Evolutionary conservation across 2,329 filamentous ascomycete species (phyloP).

Genomic region (Trichoderma guizhouense): DNA sequence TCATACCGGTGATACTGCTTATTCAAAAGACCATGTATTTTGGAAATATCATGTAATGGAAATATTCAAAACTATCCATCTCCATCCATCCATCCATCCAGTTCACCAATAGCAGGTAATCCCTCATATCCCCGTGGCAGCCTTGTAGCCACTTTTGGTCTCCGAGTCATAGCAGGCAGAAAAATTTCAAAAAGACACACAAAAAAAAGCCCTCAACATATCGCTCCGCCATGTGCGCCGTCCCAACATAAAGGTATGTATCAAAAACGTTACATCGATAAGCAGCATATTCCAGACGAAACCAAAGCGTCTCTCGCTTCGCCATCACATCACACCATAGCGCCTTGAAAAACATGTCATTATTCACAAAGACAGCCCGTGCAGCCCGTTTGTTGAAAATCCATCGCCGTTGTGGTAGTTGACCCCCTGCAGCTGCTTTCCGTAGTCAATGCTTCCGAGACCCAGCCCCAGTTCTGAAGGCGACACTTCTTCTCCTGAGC

Average conservation of each 20-base stretch:
- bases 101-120: constrained; percentile 1
- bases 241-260: background rate
- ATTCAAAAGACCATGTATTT: background rate
- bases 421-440: constrained; percentile 26
- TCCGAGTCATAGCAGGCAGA: background rate
- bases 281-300: background rate
- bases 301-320: background rate
- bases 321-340: constrained; percentile 12
- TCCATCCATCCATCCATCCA: constrained; percentile 6
- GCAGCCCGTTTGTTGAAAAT: constrained; percentile 7
- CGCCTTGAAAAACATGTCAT: constrained; percentile 6
- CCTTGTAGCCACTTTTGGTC: constrained; percentile 5
- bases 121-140: constrained; percentile 16
- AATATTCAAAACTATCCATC: background rate
- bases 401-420: constrained; percentile 12
- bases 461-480: constrained; percentile 45
- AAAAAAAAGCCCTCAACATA: background rate
- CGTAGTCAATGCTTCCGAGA: constrained; percentile 36
- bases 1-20: background rate
- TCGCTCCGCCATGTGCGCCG: constrained; percentile 16
- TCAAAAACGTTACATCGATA: constrained; percentile 6
- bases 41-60: background rate
- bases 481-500: constrained; percentile 51
- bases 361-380: constrained; percentile 8
- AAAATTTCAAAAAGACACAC: background rate